These are phyloP conservation scores for Boletus huronensis DNA, from an alignment of 768 basidiomycete genomes.

Conservation along the genomic window DNA sequence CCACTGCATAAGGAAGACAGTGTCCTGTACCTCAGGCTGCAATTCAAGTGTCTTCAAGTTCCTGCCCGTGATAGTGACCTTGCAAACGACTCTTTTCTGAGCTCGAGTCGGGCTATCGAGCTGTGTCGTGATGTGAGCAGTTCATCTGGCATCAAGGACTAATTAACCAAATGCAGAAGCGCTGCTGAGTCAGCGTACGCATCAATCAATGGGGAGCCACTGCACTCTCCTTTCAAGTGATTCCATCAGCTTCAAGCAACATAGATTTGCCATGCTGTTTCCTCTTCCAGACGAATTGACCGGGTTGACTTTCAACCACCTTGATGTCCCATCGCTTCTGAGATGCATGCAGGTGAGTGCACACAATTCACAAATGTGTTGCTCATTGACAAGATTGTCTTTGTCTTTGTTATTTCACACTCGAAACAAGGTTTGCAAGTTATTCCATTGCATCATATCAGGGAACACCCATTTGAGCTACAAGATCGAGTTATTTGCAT, in stretches of 20 bases:
- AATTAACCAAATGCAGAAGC: too few species aligned
- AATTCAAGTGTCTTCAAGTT: too few species aligned
- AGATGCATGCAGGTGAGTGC: conserved; percentile 27
- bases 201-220: too few species aligned
- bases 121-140: too few species aligned
- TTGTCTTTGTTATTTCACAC: not conserved
- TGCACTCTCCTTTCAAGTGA: too few species aligned
- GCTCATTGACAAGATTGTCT: not conserved
- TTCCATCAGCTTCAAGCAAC: not conserved
- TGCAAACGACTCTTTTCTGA: too few species aligned
- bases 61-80: too few species aligned
- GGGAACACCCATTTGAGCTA: conserved; percentile 27
- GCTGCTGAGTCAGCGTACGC: too few species aligned
- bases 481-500: conserved; percentile 29
- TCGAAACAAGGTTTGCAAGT: conserved; percentile 28
- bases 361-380: not conserved
- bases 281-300: conserved; percentile 31
- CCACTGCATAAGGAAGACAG: too few species aligned
- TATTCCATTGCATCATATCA: conserved; percentile 28
- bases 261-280: conserved; percentile 11
- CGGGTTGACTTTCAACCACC: conserved; percentile 21
- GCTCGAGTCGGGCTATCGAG: too few species aligned
- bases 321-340: conserved; percentile 30
- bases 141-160: too few species aligned
- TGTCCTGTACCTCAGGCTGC: too few species aligned